Evolutionary conservation across 2,329 filamentous ascomycete species (phyloP).

Genomic region (Whalleya microplaca): DNA sequence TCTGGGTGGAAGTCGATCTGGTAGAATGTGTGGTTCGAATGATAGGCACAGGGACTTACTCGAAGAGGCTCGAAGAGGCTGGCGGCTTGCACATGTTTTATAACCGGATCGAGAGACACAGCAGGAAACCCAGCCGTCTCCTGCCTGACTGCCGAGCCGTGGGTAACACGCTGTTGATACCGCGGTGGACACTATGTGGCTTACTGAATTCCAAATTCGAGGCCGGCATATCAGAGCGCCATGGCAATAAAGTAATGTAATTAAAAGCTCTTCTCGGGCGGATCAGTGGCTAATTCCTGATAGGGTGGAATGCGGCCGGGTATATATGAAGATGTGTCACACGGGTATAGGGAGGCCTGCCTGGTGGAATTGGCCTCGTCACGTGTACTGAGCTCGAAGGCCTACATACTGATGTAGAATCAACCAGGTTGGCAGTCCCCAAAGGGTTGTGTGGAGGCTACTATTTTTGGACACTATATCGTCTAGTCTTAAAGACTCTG

Average conservation of each 20-base stretch:
- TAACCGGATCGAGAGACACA: slow-evolving; percentile 16
- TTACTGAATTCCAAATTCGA: neutral
- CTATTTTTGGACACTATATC: neutral
- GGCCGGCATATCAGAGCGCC: neutral
- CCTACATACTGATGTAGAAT: neutral
- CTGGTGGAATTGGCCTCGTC: neutral
- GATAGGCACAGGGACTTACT: slow-evolving; percentile 7
- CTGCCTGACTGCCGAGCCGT: slow-evolving; percentile 24
- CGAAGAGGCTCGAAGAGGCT: slow-evolving; percentile 2
- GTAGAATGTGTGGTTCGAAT: slow-evolving; percentile 9
- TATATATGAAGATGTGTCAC: neutral
- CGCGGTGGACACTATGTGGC: neutral
- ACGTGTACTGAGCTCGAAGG: neutral
- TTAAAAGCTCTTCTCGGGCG: neutral
- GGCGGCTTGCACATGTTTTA: slow-evolving; percentile 11
- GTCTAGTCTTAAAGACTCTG: too few species aligned
- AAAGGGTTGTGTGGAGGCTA: neutral
- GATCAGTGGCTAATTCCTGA: neutral
- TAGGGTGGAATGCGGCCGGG: neutral
- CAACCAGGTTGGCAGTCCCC: neutral
- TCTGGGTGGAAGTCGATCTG: slow-evolving; percentile 17
- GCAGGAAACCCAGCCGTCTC: neutral
- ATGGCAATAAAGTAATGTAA: neutral
- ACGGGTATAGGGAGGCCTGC: neutral
- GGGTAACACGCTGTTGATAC: neutral